Evolutionary conservation across 2,329 filamentous ascomycete genomes (phyloP).

Genomic region (Colletotrichum euphorbiae): DNA sequence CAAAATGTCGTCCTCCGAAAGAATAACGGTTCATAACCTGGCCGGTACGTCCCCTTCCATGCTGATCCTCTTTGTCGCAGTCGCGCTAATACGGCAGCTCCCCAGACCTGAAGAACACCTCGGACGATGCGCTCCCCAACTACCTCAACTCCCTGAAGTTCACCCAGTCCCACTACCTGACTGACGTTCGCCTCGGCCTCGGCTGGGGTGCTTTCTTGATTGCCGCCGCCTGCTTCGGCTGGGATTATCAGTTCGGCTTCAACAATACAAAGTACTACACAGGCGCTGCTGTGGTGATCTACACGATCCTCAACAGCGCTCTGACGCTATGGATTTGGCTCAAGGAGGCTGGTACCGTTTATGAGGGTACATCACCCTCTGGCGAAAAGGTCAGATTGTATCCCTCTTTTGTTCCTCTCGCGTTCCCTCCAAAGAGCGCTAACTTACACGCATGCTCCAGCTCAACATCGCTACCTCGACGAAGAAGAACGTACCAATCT

Average conservation of each 20-base stretch:
- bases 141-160: constrained; percentile 93
- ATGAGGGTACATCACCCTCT: constrained; percentile 75
- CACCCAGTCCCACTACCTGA: constrained; percentile 81
- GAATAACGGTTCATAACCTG: constrained; percentile 75
- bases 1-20: constrained; percentile 61
- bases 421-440: neutral
- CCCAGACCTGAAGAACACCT: constrained; percentile 93
- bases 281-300: constrained; percentile 79
- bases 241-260: constrained; percentile 93
- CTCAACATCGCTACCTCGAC: constrained; percentile 78
- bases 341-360: constrained; percentile 85
- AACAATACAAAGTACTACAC: constrained; percentile 87
- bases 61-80: constrained; percentile 27
- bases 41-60: constrained; percentile 59
- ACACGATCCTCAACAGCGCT: constrained; percentile 81
- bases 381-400: constrained; percentile 70
- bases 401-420: neutral
- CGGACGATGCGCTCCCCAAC: constrained; percentile 92
- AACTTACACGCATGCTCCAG: constrained; percentile 55
- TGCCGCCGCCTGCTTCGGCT: constrained; percentile 85
- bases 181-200: constrained; percentile 84
- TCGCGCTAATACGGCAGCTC: constrained; percentile 26
- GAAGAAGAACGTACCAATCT: constrained; percentile 84
- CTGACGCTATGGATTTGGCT: constrained; percentile 88
- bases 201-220: constrained; percentile 87